phyloP scores from a whole-genome alignment of 495 filamentous ascomycete species.

The Neurospora sp. region DNA sequence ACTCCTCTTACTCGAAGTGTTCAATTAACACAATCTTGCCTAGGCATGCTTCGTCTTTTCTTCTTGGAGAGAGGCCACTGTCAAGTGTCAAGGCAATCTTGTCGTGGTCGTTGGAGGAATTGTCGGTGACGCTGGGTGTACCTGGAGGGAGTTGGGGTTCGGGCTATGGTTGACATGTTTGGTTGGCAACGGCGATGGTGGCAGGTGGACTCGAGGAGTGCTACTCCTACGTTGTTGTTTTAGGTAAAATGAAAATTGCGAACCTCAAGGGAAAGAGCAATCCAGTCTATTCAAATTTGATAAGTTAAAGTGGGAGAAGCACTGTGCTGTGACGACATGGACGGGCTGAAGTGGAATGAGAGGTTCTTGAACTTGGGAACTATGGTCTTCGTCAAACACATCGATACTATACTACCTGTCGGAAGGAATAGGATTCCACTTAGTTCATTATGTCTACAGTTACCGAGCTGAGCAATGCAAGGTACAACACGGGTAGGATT shows the following conservation, averaged over 20 bases:
- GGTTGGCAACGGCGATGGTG: neutral
- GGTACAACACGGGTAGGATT: neutral
- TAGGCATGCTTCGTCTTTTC: neutral
- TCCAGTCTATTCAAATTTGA: neutral
- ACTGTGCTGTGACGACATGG: neutral
- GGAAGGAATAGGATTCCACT: neutral
- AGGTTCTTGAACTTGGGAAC: neutral
- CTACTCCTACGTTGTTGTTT: too few species aligned
- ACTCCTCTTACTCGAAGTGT: too few species aligned
- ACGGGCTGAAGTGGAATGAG: neutral
- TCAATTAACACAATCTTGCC: too few species aligned
- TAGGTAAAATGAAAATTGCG: too few species aligned
- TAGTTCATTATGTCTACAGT: too few species aligned
- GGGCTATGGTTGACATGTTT: neutral
- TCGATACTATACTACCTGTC: neutral
- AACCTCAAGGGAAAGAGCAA: neutral
- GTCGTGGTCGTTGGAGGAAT: neutral
- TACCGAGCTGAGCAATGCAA: too few species aligned
- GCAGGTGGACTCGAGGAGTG: neutral
- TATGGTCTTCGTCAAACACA: neutral
- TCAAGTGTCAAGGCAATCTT: neutral
- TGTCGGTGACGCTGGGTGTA: neutral
- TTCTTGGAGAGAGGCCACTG: neutral
- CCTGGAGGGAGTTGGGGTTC: too few species aligned
- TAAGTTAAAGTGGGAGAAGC: neutral